Percentiles rank a stretch among this genome's conserved stretches.
phyloP scores from a whole-genome alignment of 768 basidiomycete species.

The Boletus patriciae region DNA sequence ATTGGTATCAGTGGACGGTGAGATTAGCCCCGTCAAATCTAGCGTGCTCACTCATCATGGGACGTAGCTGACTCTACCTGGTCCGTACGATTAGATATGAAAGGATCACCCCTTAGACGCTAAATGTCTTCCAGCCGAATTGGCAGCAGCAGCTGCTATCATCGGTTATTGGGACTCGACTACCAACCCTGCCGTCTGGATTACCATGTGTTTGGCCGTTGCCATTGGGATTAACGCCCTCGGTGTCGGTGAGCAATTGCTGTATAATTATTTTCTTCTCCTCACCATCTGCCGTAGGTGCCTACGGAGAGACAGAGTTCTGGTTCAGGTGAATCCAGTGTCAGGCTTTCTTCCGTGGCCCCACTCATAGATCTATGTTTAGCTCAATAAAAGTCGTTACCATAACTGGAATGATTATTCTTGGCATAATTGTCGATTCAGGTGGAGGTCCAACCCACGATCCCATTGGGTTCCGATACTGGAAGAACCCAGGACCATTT shows the following conservation, averaged over 20 bases:
- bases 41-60: not conserved
- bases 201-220: not conserved
- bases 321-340: constrained; percentile 1
- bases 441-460: constrained; percentile 2
- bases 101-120: not conserved
- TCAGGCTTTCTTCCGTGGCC: too few relatives aligned
- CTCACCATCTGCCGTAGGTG: not conserved
- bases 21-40: not conserved
- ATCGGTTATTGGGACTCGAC: constrained; percentile 47
- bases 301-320: constrained; percentile 9
- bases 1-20: constrained; percentile 42
- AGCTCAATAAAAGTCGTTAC: constrained; percentile 5
- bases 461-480: constrained; percentile 36
- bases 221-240: constrained; percentile 1
- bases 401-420: not conserved
- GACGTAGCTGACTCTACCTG: constrained; percentile 27
- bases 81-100: constrained; percentile 9
- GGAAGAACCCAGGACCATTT: constrained; percentile 33
- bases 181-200: constrained; percentile 44
- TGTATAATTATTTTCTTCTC: not conserved
- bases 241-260: not conserved
- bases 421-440: constrained; percentile 4
- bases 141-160: constrained; percentile 51
- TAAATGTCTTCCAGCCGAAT: constrained; percentile 37
- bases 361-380: not conserved